Evolutionary conservation across 23 red algal species (phyloP), one percentile per base, ranked within the genome.

Genomic region (Gracilaria vermiculophylla): DNA sequence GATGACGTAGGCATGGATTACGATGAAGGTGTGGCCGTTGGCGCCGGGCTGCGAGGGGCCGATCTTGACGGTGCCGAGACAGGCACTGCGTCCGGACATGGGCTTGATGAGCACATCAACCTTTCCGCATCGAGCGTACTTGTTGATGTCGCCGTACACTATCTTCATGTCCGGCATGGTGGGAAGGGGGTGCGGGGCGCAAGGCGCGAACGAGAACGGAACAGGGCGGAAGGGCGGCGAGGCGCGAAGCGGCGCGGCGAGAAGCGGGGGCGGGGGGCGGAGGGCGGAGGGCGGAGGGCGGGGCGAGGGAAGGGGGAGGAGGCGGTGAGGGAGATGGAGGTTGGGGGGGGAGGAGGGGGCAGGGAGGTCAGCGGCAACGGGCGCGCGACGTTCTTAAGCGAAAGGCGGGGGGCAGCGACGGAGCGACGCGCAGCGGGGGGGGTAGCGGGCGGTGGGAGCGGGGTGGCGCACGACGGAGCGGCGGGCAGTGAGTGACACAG

Each of bases 1-100:
- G 28, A 88, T 76, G 55, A 88, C 72, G 69, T 72, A 66, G 58
- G 70, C 70, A 53, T 88, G 84, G 72, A 88, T 88, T 55, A 66
- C 57, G 50, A 88, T 61, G 57, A 74, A 86, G 45, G 47, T 70
- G 49, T 86, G 81, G 39, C 81, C 81, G 66, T 86, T 86, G 12
- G 64, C 29, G 10, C 64, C 81, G 64, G 81, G 81, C 66, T 86
- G 81, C 1, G 41, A 53, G 13, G 81, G 81, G 10, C 62, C 81
- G 42, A 86, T 39, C 35, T 64, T 57, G 48, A 86, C 61, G 81
- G 54, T 70, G 66, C 81, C 81, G 16, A 86, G 62, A 24, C 61
- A 40, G 37, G 81, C 60, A 32, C 53, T 86, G 40, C 61, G 54
- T 32, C 81, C 81, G 25, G 44, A 23, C 35, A 86, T 56, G 62